phyloP scores from a whole-genome alignment of 495 filamentous ascomycete genomes.

The Penicillium atrosanguineum region DNA sequence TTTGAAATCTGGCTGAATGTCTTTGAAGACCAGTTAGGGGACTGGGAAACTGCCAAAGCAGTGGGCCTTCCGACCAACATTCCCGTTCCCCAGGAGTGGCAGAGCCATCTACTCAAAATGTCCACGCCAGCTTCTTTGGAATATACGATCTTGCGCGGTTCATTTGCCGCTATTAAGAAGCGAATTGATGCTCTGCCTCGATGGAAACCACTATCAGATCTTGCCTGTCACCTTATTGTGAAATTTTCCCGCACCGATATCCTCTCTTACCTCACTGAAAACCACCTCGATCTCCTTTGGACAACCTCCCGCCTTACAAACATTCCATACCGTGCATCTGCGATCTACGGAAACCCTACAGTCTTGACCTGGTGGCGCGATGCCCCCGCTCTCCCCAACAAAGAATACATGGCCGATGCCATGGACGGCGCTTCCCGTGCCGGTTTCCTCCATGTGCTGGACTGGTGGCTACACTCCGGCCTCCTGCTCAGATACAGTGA shows the following conservation, averaged over 20 bases:
- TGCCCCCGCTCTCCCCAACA: constrained; percentile 71
- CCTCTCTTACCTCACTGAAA: constrained; percentile 74
- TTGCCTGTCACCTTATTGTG: constrained; percentile 84
- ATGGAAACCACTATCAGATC: constrained; percentile 71
- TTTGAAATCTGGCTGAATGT: constrained; percentile 87
- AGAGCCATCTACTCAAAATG: constrained; percentile 47
- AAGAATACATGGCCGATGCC: constrained; percentile 75
- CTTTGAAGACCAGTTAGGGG: constrained; percentile 70
- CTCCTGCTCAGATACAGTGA: constrained; percentile 82
- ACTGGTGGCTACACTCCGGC: constrained; percentile 86
- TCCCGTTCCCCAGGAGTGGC: constrained; percentile 73
- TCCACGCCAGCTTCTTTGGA: constrained; percentile 62
- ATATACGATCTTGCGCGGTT: constrained; percentile 73
- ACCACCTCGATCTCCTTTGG: constrained; percentile 77
- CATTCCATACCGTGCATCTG: constrained; percentile 79
- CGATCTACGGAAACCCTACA: constrained; percentile 78
- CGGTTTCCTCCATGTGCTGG: constrained; percentile 78
- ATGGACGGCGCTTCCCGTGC: constrained; percentile 82
- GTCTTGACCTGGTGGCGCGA: constrained; percentile 88
- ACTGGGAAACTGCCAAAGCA: constrained; percentile 85
- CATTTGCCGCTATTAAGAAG: constrained; percentile 63
- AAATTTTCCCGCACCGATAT: constrained; percentile 81
- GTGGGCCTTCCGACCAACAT: constrained; percentile 77
- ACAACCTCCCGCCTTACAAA: constrained; percentile 76
- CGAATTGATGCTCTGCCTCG: constrained; percentile 63